phyloP scores from a whole-genome alignment of 106 monocot species.

The Apostasia shenzhenica region DNA sequence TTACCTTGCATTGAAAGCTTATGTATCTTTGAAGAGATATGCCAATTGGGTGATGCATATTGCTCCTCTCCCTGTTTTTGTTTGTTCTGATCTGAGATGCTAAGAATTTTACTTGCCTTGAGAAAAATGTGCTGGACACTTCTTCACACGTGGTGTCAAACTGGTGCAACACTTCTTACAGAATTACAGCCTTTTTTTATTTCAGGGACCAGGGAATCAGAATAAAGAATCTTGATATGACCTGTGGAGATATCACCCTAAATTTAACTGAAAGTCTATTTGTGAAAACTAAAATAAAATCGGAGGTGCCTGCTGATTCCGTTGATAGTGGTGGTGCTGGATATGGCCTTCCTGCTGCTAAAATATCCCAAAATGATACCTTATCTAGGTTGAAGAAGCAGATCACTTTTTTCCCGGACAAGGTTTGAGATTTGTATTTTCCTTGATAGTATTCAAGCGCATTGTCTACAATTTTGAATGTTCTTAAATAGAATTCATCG shows the following conservation, averaged over 20 bases:
- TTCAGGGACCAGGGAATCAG: slow-evolving; percentile 62
- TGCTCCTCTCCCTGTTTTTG: not conserved
- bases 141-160: too few relatives aligned
- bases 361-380: slow-evolving; percentile 37
- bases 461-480: too few relatives aligned
- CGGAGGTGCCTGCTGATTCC: slow-evolving; percentile 13
- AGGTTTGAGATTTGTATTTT: slow-evolving; percentile 46
- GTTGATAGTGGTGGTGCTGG: slow-evolving; percentile 15
- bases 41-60: too few relatives aligned
- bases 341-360: slow-evolving; percentile 16
- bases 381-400: slow-evolving; percentile 37
- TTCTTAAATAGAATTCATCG: too few relatives aligned
- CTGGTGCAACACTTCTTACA: not conserved
- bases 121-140: not conserved
- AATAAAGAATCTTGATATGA: slow-evolving; percentile 65
- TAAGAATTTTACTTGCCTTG: not conserved
- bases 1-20: too few relatives aligned
- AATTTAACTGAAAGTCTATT: slow-evolving; percentile 65
- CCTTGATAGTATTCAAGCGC: not conserved
- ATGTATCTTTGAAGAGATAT: too few relatives aligned
- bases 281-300: slow-evolving; percentile 25
- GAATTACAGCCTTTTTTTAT: slow-evolving; percentile 8
- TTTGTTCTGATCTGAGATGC: slow-evolving; percentile 1
- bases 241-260: slow-evolving; percentile 49
- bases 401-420: slow-evolving; percentile 63